Evolutionary conservation across 2,329 filamentous ascomycete genomes (phyloP).

Genomic region (Stemphylium beticola): DNA sequence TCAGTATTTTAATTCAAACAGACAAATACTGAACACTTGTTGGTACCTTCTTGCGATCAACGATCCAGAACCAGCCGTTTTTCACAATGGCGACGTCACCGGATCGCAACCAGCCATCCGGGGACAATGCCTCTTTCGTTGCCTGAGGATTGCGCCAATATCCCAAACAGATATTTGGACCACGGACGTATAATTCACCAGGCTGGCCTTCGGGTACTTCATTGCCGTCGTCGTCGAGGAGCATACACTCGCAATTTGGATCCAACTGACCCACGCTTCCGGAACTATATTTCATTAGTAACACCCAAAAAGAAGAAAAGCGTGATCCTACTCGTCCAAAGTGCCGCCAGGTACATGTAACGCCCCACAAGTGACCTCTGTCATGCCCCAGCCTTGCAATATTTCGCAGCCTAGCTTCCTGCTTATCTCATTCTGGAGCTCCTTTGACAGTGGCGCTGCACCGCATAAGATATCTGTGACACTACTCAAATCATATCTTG

Average conservation of each 20-base stretch:
- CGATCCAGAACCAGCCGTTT: slow-evolving; percentile 47
- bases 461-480: slow-evolving; percentile 51
- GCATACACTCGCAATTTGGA: slow-evolving; percentile 49
- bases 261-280: slow-evolving; percentile 50
- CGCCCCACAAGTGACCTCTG: slow-evolving; percentile 51
- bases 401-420: slow-evolving; percentile 45
- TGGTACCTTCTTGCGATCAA: slow-evolving; percentile 45
- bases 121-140: slow-evolving; percentile 46
- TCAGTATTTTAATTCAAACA: background rate
- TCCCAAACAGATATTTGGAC: slow-evolving; percentile 50
- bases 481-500: slow-evolving; percentile 50
- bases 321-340: slow-evolving; percentile 38
- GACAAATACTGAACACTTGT: rapidly evolving
- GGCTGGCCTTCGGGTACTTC: slow-evolving; percentile 49
- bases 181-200: slow-evolving; percentile 50
- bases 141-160: slow-evolving; percentile 52
- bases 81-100: slow-evolving; percentile 44
- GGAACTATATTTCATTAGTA: slow-evolving; percentile 26
- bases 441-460: slow-evolving; percentile 51
- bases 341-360: slow-evolving; percentile 46
- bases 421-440: slow-evolving; percentile 50
- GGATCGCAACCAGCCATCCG: slow-evolving; percentile 50
- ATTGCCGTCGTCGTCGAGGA: slow-evolving; percentile 52
- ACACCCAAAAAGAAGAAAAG: background rate
- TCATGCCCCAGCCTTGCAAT: slow-evolving; percentile 52